Base-by-base conservation (phyloP, 257 asterid genomes). In the Anisodus acutangulus region DNA sequence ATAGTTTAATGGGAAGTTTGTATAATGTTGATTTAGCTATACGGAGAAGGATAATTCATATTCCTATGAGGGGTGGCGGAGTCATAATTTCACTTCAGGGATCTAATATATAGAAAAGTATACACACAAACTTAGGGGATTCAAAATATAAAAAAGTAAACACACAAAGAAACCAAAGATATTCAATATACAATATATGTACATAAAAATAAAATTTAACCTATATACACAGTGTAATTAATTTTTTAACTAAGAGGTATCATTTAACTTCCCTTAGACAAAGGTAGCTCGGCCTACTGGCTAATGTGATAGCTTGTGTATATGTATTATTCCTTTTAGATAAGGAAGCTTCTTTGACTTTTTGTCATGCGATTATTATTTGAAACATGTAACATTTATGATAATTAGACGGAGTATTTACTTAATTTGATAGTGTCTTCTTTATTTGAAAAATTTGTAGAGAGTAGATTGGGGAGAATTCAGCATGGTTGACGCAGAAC, bases 401-500 rank as follows among this genome's bases (percentile, higher is more conserved):
- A 82, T 39, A 41, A 19, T 8, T 16, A 2, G n/a, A n/a, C 3
- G 9, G 13, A 80, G 8, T 45, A 19, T 31, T 81, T 19, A 35
- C 9, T 81, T 19, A 35, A 49, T 62, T 81, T 59, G 16, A 11
- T 19, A 41, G 22, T 16, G 22, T 66, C 16, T 17, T 58, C 19
- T 41, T 66, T 60, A 10, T 39, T 15, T 26, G 6, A 22, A 72
- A 58, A 67, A 16, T 51, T 13, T 62, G 86, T 81, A 89, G 90
- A 80, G 74, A 69, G 92, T 88, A 13, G 87, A 86, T 37, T 95
- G 98, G 98, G 98, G 98, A 78, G 88, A 53, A 87, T 90, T 89
- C 92, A 95, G 91, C 85, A 95, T 95, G 98, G 90, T 97, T 3
- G 97, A 95, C 82, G 98, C 97, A 0, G 98, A 94, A 83, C 88